Evolutionary conservation across 2,329 filamentous ascomycete species (phyloP).

Genomic region (Sporothrix mexicana): DNA sequence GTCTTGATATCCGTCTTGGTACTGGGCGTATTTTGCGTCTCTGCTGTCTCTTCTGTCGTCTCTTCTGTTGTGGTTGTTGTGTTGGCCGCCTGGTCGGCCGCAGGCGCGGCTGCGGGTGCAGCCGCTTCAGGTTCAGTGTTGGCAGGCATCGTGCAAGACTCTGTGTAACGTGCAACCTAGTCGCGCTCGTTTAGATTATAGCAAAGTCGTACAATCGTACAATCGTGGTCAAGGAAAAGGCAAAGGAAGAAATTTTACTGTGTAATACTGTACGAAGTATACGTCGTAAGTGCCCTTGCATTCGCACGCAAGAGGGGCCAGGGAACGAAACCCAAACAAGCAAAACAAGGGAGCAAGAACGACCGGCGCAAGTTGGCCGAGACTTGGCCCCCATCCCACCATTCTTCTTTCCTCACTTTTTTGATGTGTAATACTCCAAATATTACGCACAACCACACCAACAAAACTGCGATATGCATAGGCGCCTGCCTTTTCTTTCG

Average conservation of each 20-base stretch:
- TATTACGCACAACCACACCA: not conserved
- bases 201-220: not conserved
- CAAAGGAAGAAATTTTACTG: not conserved
- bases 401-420: slow-evolving; percentile 1
- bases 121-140: not conserved
- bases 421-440: not conserved
- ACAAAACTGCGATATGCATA: not conserved
- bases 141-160: not conserved
- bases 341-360: not conserved
- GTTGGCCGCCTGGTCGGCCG: not conserved
- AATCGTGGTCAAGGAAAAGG: not conserved
- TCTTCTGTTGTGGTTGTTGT: not conserved
- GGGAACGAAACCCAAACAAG: not conserved
- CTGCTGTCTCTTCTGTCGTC: not conserved
- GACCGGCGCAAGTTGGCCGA: not conserved
- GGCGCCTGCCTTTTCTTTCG: not conserved
- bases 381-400: not conserved
- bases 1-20: not conserved
- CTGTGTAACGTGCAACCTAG: not conserved
- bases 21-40: too few species aligned
- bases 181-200: not conserved
- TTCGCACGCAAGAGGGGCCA: slow-evolving; percentile 3
- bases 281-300: not conserved
- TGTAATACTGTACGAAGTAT: not conserved
- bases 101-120: not conserved